Percentiles rank a stretch among this genome's conserved stretches.
Evolutionary conservation across 257 asterid genomes (phyloP).

Genomic region (Solanum chmielewskii): DNA sequence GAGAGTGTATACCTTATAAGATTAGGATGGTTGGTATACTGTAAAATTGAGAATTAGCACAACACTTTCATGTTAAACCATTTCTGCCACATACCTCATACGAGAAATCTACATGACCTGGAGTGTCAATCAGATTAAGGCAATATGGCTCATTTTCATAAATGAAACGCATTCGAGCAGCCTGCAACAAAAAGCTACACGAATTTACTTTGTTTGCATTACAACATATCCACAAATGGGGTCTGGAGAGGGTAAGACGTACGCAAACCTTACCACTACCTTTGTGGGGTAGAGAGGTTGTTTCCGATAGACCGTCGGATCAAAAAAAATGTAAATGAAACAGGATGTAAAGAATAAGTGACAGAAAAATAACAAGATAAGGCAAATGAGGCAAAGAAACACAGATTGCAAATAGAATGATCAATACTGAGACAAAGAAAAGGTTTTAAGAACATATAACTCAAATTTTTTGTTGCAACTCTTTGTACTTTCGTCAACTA

Average conservation of each 20-base stretch:
- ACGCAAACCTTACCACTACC: not conserved
- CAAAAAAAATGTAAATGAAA: not conserved
- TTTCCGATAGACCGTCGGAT: not conserved
- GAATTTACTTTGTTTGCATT: not conserved
- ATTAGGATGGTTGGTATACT: not conserved
- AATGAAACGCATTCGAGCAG: slow-evolving; percentile 91
- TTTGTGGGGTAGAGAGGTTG: not conserved
- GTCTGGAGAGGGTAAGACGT: not conserved
- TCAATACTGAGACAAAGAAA: not conserved
- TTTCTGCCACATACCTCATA: slow-evolving; percentile 61
- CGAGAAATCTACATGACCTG: slow-evolving; percentile 99
- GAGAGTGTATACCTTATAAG: not conserved
- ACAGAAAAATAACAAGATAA: not conserved
- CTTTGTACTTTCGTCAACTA: not conserved
- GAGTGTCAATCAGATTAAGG: slow-evolving; percentile 95
- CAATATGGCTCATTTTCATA: slow-evolving; percentile 64
- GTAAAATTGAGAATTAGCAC: not conserved
- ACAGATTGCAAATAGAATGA: not conserved
- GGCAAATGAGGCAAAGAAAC: not conserved
- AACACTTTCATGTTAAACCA: not conserved
- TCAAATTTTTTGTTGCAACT: not conserved
- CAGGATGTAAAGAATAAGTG: not conserved
- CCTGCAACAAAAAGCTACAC: slow-evolving; percentile 33
- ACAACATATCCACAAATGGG: not conserved
- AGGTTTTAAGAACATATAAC: not conserved